Conservation (phyloP, 78 protist genomes). For the Chrysochromulina tobinii region DNA sequence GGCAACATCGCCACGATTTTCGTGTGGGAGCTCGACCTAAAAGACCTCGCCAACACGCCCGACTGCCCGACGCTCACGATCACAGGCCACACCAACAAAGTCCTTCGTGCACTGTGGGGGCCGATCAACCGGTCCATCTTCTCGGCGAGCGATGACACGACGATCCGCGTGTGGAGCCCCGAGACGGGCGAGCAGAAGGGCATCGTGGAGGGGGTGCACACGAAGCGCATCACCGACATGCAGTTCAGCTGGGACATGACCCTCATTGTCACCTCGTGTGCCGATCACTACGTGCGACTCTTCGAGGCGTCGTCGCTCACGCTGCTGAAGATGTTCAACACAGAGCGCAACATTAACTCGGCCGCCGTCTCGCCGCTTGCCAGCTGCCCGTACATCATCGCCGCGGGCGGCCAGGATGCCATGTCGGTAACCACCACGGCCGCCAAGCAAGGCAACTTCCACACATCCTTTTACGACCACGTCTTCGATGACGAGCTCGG, state of each 20-base stretch:
- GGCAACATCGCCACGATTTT: constrained; percentile 59
- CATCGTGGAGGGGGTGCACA: not conserved
- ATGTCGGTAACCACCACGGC: constrained; percentile 81
- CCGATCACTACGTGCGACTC: constrained; percentile 40
- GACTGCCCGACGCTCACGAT: not conserved
- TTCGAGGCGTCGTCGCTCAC: constrained; percentile 71
- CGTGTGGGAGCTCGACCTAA: not conserved
- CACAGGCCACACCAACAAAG: not conserved
- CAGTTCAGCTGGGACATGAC: constrained; percentile 81
- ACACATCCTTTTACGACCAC: constrained; percentile 81
- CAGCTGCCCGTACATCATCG: constrained; percentile 44
- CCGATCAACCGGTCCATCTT: constrained; percentile 52
- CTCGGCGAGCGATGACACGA: constrained; percentile 58
- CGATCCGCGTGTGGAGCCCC: constrained; percentile 29
- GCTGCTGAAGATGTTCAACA: constrained; percentile 69
- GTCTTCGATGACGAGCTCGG: constrained; percentile 64
- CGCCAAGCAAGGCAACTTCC: constrained; percentile 66
- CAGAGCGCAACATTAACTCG: constrained; percentile 85
- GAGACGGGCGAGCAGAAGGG: not conserved
- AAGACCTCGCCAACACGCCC: not conserved
- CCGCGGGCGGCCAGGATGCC: constrained; percentile 94
- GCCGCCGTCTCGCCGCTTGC: constrained; percentile 80
- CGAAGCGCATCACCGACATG: constrained; percentile 64
- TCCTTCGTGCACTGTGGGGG: constrained; percentile 62
- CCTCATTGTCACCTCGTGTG: not conserved